phyloP scores from a whole-genome alignment of 1,139 yeast species.

The Pichia sp. region DNA sequence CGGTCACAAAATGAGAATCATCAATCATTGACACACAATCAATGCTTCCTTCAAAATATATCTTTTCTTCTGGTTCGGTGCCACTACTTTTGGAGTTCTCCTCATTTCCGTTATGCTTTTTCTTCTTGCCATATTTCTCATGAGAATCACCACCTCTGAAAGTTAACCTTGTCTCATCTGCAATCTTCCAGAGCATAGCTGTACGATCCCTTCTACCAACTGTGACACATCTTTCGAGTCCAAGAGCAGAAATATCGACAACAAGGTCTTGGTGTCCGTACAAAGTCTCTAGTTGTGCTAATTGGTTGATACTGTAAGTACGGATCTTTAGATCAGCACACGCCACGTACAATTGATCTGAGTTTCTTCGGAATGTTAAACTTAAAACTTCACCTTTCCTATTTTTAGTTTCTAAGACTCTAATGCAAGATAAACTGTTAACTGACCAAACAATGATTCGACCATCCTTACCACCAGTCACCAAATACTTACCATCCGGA shows the following conservation, averaged over 20 bases:
- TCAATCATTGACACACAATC: constrained; percentile 91
- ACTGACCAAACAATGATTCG: constrained; percentile 82
- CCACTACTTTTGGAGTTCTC: background rate
- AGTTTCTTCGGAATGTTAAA: constrained; percentile 68
- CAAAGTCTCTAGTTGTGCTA: constrained; percentile 81
- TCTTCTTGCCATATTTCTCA: constrained; percentile 38
- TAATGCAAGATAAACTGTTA: constrained; percentile 68
- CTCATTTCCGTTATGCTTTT: constrained; percentile 23
- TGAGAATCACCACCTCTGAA: constrained; percentile 81
- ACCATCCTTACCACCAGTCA: constrained; percentile 85
- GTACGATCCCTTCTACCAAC: constrained; percentile 95
- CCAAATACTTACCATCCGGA: constrained; percentile 82
- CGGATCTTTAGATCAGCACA: constrained; percentile 90
- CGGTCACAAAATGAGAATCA: constrained; percentile 88
- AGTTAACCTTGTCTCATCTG: constrained; percentile 90
- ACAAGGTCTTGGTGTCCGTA: constrained; percentile 96
- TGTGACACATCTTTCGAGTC: constrained; percentile 87
- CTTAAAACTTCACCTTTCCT: constrained; percentile 69
- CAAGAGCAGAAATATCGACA: constrained; percentile 71
- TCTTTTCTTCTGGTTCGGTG: constrained; percentile 19
- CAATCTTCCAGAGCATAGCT: constrained; percentile 93
- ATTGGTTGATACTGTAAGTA: constrained; percentile 79
- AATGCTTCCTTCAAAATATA: constrained; percentile 77
- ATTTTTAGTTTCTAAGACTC: constrained; percentile 70
- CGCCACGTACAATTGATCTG: constrained; percentile 86